These are phyloP conservation scores for Mycena citricolor DNA, from an alignment of 1,284 basidiomycete species.

Conservation along the genomic window DNA sequence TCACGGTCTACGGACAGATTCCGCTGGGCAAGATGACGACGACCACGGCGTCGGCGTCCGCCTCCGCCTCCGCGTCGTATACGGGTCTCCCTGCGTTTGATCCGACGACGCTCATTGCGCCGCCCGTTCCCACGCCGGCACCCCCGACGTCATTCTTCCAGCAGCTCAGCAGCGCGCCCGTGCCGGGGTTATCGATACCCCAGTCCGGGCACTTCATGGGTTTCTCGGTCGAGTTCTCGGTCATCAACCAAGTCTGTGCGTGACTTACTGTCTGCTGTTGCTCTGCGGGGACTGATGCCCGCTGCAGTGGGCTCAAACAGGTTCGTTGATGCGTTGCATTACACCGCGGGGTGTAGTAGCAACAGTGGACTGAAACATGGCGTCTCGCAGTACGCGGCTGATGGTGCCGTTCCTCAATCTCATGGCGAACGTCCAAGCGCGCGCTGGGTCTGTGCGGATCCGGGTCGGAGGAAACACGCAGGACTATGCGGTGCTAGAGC, in stretches of 20 bases:
- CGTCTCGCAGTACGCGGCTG: slow-evolving; percentile 38
- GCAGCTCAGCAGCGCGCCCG: slow-evolving; percentile 38
- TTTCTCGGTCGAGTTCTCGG: slow-evolving; percentile 71
- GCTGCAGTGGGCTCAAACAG: slow-evolving; percentile 18
- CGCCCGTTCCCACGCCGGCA: slow-evolving; percentile 42
- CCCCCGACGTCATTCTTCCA: slow-evolving; percentile 39
- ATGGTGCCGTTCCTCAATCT: slow-evolving; percentile 71
- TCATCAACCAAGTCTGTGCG: slow-evolving; percentile 59
- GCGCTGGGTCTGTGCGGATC: slow-evolving; percentile 58
- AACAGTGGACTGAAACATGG: too few relatives aligned
- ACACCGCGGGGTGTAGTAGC: slow-evolving; percentile 2
- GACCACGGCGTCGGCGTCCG: slow-evolving; percentile 23
- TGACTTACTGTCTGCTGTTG: slow-evolving; percentile 26
- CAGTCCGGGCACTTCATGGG: slow-evolving; percentile 64
- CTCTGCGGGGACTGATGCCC: too few relatives aligned
- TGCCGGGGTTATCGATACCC: slow-evolving; percentile 48
- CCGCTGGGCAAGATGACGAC: slow-evolving; percentile 8
- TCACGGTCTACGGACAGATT: slow-evolving; percentile 19
- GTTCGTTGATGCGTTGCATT: slow-evolving; percentile 1
- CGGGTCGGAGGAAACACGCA: slow-evolving; percentile 79
- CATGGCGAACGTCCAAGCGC: slow-evolving; percentile 60
- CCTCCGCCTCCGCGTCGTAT: slow-evolving; percentile 24
- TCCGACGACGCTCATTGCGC: slow-evolving; percentile 42
- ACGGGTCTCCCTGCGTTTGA: slow-evolving; percentile 44
- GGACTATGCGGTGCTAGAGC: slow-evolving; percentile 55